Evolutionary conservation across 805 yeast species (phyloP).

Genomic region (Starmerella kuoi): DNA sequence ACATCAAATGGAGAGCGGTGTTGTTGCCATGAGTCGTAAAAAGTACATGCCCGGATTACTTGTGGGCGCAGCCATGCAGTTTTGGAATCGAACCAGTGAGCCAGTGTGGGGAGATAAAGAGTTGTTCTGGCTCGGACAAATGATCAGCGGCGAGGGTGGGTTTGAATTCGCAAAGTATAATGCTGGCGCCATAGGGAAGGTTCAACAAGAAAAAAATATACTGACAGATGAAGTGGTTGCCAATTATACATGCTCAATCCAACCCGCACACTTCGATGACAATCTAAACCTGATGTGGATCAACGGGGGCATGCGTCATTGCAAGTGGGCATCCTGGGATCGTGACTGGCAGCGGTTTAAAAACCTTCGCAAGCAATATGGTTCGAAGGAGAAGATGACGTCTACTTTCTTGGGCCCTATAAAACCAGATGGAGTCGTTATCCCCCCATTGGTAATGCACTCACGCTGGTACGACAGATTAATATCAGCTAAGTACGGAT

Average conservation of each 20-base stretch:
- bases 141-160: conserved; percentile 2
- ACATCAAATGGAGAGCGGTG: conserved; percentile 7
- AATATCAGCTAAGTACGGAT: neutral
- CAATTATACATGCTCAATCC: conserved; percentile 1
- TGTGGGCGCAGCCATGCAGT: conserved; percentile 1
- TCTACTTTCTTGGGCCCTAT: neutral
- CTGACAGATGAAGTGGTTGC: neutral
- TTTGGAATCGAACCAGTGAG: neutral
- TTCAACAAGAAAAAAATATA: neutral
- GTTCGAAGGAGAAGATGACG: neutral
- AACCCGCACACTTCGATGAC: conserved; percentile 5
- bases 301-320: conserved; percentile 9
- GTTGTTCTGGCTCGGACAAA: conserved; percentile 12
- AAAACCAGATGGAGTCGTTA: conserved; percentile 1
- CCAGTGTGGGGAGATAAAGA: conserved; percentile 11
- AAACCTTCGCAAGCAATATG: neutral
- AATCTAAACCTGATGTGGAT: conserved; percentile 6
- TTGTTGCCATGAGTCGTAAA: neutral
- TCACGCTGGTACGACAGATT: neutral
- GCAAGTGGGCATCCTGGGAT: neutral
- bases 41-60: conserved; percentile 5
- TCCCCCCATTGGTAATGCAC: neutral
- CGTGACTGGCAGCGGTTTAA: conserved; percentile 1
- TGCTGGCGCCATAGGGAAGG: conserved; percentile 6
- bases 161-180: neutral